Percentiles rank a stretch among this genome's conserved stretches.
Evolutionary conservation across 768 basidiomycete species (phyloP).

Genomic region (Podaxis sp.): DNA sequence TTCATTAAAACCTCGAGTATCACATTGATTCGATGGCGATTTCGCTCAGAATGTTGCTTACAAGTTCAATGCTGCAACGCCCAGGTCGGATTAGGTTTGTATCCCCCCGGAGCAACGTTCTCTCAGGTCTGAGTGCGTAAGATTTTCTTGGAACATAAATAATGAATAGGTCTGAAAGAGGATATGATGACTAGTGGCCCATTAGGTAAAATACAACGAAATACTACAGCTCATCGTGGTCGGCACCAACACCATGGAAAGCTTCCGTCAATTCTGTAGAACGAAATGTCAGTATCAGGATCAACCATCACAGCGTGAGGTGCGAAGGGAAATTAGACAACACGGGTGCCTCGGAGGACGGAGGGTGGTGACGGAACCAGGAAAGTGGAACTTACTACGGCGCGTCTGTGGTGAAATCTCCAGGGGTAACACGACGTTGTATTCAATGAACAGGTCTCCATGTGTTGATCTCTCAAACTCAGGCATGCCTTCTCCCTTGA

Average conservation of each 20-base stretch:
- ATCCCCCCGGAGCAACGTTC: too few relatives aligned
- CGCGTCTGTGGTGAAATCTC: conserved; percentile 66
- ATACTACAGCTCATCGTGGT: conserved; percentile 43
- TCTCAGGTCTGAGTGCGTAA: background rate
- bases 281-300: conserved; percentile 10
- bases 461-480: conserved; percentile 54
- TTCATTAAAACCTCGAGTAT: too few relatives aligned
- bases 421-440: conserved; percentile 85
- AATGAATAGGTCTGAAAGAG: conserved; percentile 3
- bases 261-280: conserved; percentile 54
- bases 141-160: background rate
- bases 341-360: background rate
- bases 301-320: background rate
- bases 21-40: too few relatives aligned
- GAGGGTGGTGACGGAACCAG: background rate
- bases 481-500: conserved; percentile 92
- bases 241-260: conserved; percentile 43
- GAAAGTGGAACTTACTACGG: conserved; percentile 59
- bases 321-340: background rate
- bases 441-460: conserved; percentile 92
- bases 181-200: conserved; percentile 22
- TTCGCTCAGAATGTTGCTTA: too few relatives aligned
- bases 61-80: too few relatives aligned
- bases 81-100: too few relatives aligned
- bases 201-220: conserved; percentile 12